Evolutionary conservation across 148 eudicot genomes (phyloP), one percentile per base, ranked within the genome.

Genomic region (Polygonum aviculare): DNA sequence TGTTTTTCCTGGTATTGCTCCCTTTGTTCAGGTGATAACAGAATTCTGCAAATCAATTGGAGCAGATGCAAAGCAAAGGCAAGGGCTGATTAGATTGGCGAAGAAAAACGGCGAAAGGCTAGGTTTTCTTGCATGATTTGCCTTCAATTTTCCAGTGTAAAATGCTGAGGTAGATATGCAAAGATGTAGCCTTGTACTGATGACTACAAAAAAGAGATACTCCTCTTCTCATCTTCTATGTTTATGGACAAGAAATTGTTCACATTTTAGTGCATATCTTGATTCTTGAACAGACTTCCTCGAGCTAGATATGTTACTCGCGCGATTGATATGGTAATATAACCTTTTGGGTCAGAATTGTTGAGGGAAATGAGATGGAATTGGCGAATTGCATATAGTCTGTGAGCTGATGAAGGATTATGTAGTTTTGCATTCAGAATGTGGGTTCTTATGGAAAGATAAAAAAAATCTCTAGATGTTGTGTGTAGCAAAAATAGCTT

Each of bases 31-130:
- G 98, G 97, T 94, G 22, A 94, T 94, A 9, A 94, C 88, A 1
- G 98, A 94, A 76, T 94, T 94, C 83, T 94, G 98, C 89, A 94
- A 94, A 78, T 87, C 98, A 22, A 92, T 94, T 54, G 98, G 98
- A 78, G 98, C 97, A 62, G 97, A 94, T 81, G 80, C 86, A 16
- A 94, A 94, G 69, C 98, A 94, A 83, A 85, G 98, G 74, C 98
- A 92, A 80, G 98, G 96, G 38, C 82, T 94, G 39, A 92, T 94
- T 69, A 88, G 97, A 75, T 63, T 94, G 81, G 98, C 98, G 2
- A 94, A 94, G 88, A 92, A 94, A 78, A 94, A 94, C 14, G 97
- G 98, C 31, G 98, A 94, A 63, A 87, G 54, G 76, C 89, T 94
- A 19, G 98, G 97, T 15, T 94, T 94, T 75, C 89, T 93, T 48